These are phyloP conservation scores for Dipteronia sinensis DNA, from an alignment of 345 rosid species.

Conservation along the genomic window DNA sequence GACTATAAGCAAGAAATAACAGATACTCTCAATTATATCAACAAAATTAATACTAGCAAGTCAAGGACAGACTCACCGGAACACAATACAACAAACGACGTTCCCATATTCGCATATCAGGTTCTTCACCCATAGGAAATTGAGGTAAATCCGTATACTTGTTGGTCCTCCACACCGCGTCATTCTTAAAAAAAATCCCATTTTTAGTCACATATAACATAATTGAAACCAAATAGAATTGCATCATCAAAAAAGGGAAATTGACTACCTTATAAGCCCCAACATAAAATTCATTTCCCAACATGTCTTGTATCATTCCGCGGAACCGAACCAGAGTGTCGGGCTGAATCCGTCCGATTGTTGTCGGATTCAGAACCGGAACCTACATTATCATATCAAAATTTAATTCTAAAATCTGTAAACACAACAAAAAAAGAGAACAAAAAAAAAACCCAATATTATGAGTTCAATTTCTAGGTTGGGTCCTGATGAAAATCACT, in stretches of 20 bases:
- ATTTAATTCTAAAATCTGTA: not conserved
- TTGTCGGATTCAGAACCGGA: constrained; percentile 60
- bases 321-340: constrained; percentile 77
- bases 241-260: not conserved
- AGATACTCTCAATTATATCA: not conserved
- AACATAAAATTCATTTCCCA: constrained; percentile 92
- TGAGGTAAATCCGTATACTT: constrained; percentile 70
- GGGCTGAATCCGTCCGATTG: constrained; percentile 57
- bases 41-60: not conserved
- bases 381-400: constrained; percentile 41
- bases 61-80: constrained; percentile 52
- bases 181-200: constrained; percentile 51
- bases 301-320: constrained; percentile 97
- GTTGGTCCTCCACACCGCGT: constrained; percentile 79
- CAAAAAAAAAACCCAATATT: not conserved
- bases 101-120: constrained; percentile 79
- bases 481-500: not conserved
- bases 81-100: constrained; percentile 79
- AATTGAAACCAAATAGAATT: not conserved
- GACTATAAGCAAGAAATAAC: not conserved
- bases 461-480: not conserved
- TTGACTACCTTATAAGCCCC: constrained; percentile 79
- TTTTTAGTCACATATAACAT: not conserved
- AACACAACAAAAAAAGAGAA: not conserved
- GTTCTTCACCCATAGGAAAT: constrained; percentile 48